Conservation (phyloP, 495 filamentous ascomycete genomes). For the Trypethelium eluteriae region DNA sequence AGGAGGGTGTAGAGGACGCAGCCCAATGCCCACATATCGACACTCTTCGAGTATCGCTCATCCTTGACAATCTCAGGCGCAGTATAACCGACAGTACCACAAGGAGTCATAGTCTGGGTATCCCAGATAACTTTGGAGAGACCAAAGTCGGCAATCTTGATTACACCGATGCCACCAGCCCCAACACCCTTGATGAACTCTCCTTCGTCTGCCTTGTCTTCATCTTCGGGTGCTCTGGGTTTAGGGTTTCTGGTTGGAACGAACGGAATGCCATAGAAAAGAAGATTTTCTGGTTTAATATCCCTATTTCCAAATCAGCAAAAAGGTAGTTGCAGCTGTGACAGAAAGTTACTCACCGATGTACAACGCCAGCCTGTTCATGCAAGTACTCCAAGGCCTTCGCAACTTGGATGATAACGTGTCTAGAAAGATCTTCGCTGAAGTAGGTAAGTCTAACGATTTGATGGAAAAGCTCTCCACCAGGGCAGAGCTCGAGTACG, state of each 20-base stretch:
- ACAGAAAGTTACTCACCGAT: conserved; percentile 61
- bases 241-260: conserved; percentile 73
- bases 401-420: conserved; percentile 90
- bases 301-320: conserved; percentile 54
- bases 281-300: conserved; percentile 95
- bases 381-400: conserved; percentile 90
- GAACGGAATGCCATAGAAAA: conserved; percentile 81
- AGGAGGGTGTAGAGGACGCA: conserved; percentile 95
- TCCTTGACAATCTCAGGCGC: conserved; percentile 99
- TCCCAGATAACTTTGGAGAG: conserved; percentile 98
- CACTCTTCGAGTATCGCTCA: conserved; percentile 95
- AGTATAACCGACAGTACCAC: conserved; percentile 95
- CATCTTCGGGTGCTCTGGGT: conserved; percentile 72
- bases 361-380: conserved; percentile 89
- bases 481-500: conserved; percentile 86
- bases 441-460: conserved; percentile 98
- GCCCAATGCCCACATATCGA: conserved; percentile 98
- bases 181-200: conserved; percentile 81
- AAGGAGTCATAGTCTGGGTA: conserved; percentile 97
- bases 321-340: background rate
- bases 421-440: conserved; percentile 87
- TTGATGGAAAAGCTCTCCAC: conserved; percentile 96
- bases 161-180: conserved; percentile 83
- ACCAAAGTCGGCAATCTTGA: conserved; percentile 98
- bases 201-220: conserved; percentile 95